Conservation (phyloP, 2,329 filamentous ascomycete species). For the Colletotrichum sp. region DNA sequence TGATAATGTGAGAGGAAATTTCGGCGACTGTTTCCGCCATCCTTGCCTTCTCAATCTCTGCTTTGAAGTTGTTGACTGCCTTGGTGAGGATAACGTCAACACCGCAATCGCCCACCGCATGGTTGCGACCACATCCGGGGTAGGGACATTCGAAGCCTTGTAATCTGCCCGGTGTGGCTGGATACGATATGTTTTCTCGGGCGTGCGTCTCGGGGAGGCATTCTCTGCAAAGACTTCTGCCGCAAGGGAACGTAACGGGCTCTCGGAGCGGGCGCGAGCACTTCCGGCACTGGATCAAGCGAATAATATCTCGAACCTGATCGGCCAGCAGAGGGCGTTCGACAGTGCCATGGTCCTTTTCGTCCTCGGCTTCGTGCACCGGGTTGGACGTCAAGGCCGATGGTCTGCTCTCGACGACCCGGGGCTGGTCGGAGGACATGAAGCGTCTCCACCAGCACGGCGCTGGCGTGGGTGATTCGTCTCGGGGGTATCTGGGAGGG, state of each 20-base stretch:
- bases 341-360: constrained; percentile 19
- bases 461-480: not conserved
- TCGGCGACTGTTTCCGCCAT: constrained; percentile 36
- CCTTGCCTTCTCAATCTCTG: constrained; percentile 52
- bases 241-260: constrained; percentile 82
- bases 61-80: constrained; percentile 64
- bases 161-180: constrained; percentile 68
- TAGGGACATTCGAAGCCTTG: constrained; percentile 80
- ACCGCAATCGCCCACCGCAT: constrained; percentile 78
- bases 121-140: constrained; percentile 68
- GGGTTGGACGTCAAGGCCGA: constrained; percentile 22
- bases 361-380: constrained; percentile 20
- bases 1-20: constrained; percentile 43
- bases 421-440: constrained; percentile 27
- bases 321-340: constrained; percentile 34
- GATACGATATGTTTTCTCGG: constrained; percentile 78
- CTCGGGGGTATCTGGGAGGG: not conserved
- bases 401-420: constrained; percentile 24
- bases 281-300: constrained; percentile 76
- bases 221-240: constrained; percentile 74
- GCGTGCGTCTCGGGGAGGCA: constrained; percentile 74
- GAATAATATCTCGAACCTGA: constrained; percentile 69
- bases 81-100: constrained; percentile 80
- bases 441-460: constrained; percentile 20
- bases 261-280: constrained; percentile 73